These are phyloP conservation scores for Monilinia aucupariae DNA, from an alignment of 2,329 filamentous ascomycete species.

Conservation along the genomic window DNA sequence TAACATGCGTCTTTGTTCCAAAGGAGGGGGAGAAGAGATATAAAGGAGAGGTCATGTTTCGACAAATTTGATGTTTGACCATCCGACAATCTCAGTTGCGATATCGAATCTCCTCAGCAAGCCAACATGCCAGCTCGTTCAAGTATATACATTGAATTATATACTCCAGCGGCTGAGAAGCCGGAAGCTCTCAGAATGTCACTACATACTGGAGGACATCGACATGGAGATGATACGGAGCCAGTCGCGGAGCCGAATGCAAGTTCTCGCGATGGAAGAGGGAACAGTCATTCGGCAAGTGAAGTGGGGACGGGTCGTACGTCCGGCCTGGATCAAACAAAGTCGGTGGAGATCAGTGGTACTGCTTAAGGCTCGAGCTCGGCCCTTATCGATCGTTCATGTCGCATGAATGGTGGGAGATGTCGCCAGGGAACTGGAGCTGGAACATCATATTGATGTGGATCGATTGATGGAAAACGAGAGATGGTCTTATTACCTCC, in stretches of 20 bases:
- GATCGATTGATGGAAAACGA: neutral
- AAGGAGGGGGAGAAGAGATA: neutral
- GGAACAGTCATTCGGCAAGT: neutral
- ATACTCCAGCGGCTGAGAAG: constrained; percentile 13
- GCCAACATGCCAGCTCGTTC: constrained; percentile 13
- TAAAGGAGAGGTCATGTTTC: neutral
- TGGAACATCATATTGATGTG: neutral
- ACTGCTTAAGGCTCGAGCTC: neutral
- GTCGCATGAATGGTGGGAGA: neutral
- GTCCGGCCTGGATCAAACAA: neutral
- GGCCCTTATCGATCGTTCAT: neutral
- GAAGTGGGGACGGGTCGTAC: neutral
- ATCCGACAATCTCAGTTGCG: neutral
- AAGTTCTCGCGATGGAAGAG: neutral
- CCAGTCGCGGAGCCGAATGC: neutral
- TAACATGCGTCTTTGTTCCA: neutral
- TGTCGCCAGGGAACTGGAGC: neutral
- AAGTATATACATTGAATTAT: constrained; percentile 13
- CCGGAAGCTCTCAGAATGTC: constrained; percentile 13
- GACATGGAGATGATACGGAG: neutral
- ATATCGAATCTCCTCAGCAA: neutral
- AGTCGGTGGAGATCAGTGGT: neutral
- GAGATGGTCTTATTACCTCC: neutral
- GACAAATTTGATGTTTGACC: neutral
- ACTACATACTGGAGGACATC: constrained; percentile 10